Evolutionary conservation across 331 rosid genomes (phyloP).

Genomic region (Phaseolus coccineus): DNA sequence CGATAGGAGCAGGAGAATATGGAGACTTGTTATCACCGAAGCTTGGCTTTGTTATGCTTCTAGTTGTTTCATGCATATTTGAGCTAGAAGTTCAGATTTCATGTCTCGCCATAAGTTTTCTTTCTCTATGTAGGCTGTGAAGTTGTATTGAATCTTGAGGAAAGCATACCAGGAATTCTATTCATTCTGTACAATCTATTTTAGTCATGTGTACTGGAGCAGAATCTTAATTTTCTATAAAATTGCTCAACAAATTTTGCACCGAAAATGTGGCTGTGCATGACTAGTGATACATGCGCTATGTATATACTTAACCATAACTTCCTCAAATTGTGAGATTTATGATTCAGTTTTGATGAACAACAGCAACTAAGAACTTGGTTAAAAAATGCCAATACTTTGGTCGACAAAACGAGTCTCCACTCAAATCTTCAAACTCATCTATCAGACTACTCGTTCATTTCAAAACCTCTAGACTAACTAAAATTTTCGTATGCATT

Average conservation of each 20-base stretch:
- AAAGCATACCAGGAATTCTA: conserved; percentile 63
- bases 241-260: conserved; percentile 62
- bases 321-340: not conserved
- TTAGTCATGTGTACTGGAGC: conserved; percentile 55
- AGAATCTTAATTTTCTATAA: conserved; percentile 43
- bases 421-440: not conserved
- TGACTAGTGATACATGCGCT: conserved; percentile 38
- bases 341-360: not conserved
- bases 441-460: no score
- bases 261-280: conserved; percentile 43
- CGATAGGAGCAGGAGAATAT: conserved; percentile 42
- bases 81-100: conserved; percentile 47
- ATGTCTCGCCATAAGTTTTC: conserved; percentile 49
- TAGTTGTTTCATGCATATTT: conserved; percentile 46
- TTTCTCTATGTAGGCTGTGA: conserved; percentile 62
- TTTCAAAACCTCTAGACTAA: no score
- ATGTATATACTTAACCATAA: conserved; percentile 8
- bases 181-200: conserved; percentile 69
- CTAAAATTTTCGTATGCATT: no score
- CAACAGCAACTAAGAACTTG: not conserved
- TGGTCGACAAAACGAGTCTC: not conserved
- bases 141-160: conserved; percentile 57
- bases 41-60: conserved; percentile 39
- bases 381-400: not conserved
- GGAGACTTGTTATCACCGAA: conserved; percentile 40